Base-by-base conservation (phyloP, 164 flowering plant species). In the Sextonia rubra region DNA sequence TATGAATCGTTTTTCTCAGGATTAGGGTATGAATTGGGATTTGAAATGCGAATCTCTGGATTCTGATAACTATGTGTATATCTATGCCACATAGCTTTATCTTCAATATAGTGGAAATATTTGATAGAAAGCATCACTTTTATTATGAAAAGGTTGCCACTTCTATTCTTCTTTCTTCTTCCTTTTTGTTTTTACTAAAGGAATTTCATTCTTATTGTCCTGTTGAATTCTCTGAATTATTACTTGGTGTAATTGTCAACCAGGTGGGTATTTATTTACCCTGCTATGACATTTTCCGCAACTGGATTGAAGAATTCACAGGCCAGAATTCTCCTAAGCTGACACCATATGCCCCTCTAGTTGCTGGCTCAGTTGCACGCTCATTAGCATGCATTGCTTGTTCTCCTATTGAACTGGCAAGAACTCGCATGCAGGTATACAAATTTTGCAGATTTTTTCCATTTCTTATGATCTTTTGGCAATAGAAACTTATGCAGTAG, bases 211-310 rank as follows among this genome's bases (percentile, higher is more conserved):
- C 58, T 15, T 15, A 4, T 52, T 64, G 12, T 17, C 3, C 8
- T 4, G 20, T 29, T 17, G 20, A 29, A 7, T 23, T 18, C n/a
- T 66, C 71, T 69, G 64, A 29, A 56, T 12, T 55, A 3, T 55
- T 29, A 15, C 44, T 56, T 55, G 22, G 24, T 23, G 7, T 56
- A 71, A 69, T 71, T 77, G 49, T 82, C 71, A 26, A 79, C 24
- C 85, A 95, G 98, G 99, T 95, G 62, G 98, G 96, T 17, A 96
- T 96, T 76, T 96, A 93, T 76, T 78, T 96, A 80, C 99, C 97
- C 15, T 90, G 89, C 73, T 96, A 96, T 73, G 99, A 96, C 82
- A 80, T 91, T 66, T 89, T 96, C 73, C 91, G 94, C 69, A 86
- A 91, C 74, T 60, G 75, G 74, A 78, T 91, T 74, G 98, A 91